phyloP scores from a whole-genome alignment of 2,329 filamentous ascomycete genomes.

The Trichoderma gracile region DNA sequence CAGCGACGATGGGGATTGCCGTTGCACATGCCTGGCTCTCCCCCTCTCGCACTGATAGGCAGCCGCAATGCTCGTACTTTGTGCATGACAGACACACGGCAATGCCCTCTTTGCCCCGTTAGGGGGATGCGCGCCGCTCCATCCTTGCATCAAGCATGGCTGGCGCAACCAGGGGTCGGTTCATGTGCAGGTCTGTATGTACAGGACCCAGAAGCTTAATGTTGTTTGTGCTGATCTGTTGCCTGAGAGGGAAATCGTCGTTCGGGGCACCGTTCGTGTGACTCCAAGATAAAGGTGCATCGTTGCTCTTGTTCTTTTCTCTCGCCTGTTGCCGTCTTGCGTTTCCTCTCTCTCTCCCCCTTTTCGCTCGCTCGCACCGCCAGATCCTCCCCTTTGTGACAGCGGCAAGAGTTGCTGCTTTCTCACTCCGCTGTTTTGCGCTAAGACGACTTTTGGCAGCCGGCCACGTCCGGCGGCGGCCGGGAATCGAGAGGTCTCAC shows the following conservation, averaged over 20 bases:
- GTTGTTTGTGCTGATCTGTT: constrained; percentile 16
- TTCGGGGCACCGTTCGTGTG: neutral
- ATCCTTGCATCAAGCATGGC: constrained; percentile 14
- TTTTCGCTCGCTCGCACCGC: constrained; percentile 12
- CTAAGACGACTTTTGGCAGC: constrained; percentile 3
- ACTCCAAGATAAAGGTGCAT: too few relatives aligned
- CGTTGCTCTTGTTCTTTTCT: neutral
- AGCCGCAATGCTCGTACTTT: constrained; percentile 3
- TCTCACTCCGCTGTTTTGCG: constrained; percentile 18
- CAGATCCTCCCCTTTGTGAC: constrained; percentile 5
- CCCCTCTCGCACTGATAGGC: neutral
- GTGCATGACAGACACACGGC: constrained; percentile 1
- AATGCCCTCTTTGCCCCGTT: neutral
- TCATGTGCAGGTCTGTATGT: constrained; percentile 4
- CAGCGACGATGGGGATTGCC: neutral
- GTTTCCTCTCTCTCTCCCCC: neutral
- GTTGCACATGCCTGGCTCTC: too few relatives aligned
- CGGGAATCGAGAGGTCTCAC: constrained; percentile 1
- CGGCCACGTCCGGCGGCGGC: constrained; percentile 12
- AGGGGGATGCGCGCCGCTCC: constrained; percentile 16
- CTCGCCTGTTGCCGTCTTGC: neutral
- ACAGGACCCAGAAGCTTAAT: constrained; percentile 22
- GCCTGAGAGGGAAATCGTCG: constrained; percentile 5
- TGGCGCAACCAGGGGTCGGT: constrained; percentile 4
- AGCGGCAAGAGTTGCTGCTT: neutral